These are phyloP conservation scores for Xylogone sp. DNA, from an alignment of 2,329 filamentous ascomycete genomes.

Conservation along the genomic window DNA sequence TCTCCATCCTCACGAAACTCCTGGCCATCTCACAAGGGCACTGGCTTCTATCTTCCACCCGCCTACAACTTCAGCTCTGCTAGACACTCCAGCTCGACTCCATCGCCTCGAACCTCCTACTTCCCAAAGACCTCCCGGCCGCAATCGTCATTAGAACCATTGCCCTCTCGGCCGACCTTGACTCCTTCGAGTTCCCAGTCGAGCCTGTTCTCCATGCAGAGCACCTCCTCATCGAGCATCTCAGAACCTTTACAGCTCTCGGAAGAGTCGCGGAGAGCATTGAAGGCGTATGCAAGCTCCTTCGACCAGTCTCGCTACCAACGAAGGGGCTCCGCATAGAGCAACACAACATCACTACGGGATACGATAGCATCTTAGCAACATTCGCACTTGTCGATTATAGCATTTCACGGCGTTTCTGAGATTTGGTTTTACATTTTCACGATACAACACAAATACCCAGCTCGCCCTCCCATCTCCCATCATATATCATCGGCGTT, in stretches of 20 bases:
- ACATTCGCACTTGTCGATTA: conserved; percentile 9
- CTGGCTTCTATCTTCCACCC: conserved; percentile 65
- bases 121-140: conserved; percentile 47
- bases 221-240: conserved; percentile 49
- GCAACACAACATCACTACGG: conserved; percentile 15
- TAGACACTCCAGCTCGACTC: conserved; percentile 51
- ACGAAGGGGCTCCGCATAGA: conserved; percentile 24
- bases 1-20: conserved; percentile 43
- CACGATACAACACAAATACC: background rate
- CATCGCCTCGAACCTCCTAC: conserved; percentile 30
- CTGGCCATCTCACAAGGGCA: conserved; percentile 45
- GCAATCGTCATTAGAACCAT: conserved; percentile 37
- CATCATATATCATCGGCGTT: conserved; percentile 15
- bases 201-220: conserved; percentile 77
- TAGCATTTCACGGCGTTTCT: conserved; percentile 12
- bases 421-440: background rate
- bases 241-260: conserved; percentile 59
- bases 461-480: background rate
- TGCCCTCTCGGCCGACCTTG: conserved; percentile 42
- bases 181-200: conserved; percentile 77
- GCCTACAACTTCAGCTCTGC: conserved; percentile 71
- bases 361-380: background rate
- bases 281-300: conserved; percentile 80
- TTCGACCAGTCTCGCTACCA: conserved; percentile 64
- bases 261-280: conserved; percentile 72